Evolutionary conservation across 192 early-diverging fungal genomes (phyloP).

Genomic region (Linnemannia hyalina): DNA sequence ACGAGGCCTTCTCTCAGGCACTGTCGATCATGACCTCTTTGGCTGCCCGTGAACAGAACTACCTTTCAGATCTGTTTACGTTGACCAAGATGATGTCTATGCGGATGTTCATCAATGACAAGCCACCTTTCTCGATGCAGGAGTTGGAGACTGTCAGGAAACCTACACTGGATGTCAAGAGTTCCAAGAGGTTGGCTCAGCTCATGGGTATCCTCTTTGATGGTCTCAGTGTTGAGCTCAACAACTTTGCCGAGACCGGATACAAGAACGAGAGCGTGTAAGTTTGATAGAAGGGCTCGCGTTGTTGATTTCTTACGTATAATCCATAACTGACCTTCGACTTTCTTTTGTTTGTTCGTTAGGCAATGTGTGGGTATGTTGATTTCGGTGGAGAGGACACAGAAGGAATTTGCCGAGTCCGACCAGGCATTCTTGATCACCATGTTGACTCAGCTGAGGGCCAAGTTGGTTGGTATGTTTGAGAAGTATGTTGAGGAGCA

Average conservation of each 20-base stretch:
- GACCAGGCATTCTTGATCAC: slow-evolving; percentile 79
- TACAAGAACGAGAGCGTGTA: slow-evolving; percentile 79
- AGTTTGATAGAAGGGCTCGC: slow-evolving; percentile 20
- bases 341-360: background rate
- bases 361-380: slow-evolving; percentile 88
- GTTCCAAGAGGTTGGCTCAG: slow-evolving; percentile 69
- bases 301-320: background rate
- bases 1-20: slow-evolving; percentile 72
- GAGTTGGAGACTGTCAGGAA: slow-evolving; percentile 65
- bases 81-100: slow-evolving; percentile 63
- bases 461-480: slow-evolving; percentile 78
- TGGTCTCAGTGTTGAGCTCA: slow-evolving; percentile 77
- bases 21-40: slow-evolving; percentile 71
- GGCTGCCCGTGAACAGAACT: slow-evolving; percentile 92
- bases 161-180: slow-evolving; percentile 76
- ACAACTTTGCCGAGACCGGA: slow-evolving; percentile 80
- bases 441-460: slow-evolving; percentile 75
- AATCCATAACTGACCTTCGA: background rate
- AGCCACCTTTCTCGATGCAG: slow-evolving; percentile 44
- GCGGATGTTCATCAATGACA: slow-evolving; percentile 63
- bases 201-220: slow-evolving; percentile 86
- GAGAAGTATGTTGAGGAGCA: slow-evolving; percentile 91
- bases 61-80: slow-evolving; percentile 89
- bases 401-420: slow-evolving; percentile 76
- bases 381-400: slow-evolving; percentile 77